Percentiles rank a stretch among this genome's conserved stretches.
Conservation (phyloP, 23 red algal genomes). For the Gracilaria vermiculophylla region DNA sequence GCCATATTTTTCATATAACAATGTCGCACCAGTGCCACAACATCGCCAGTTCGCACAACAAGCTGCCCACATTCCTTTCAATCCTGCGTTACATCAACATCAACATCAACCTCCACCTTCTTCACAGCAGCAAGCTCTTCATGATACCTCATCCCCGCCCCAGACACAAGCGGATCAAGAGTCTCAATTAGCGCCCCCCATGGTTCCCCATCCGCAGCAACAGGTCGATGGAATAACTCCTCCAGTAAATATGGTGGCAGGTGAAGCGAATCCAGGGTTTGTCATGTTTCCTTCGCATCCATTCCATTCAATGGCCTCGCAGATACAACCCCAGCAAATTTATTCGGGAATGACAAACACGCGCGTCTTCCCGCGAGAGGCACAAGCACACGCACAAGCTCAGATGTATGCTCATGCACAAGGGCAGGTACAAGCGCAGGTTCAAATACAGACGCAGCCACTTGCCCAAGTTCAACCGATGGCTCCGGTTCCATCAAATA, state of each 20-base stretch:
- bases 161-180: constrained; percentile 12
- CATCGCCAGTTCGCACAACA: constrained; percentile 12
- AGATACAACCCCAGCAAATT: constrained; percentile 14
- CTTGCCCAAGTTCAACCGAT: neutral
- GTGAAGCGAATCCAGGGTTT: constrained; percentile 10
- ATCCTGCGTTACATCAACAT: neutral
- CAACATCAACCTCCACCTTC: constrained; percentile 5
- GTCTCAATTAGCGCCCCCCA: neutral
- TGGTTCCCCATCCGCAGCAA: neutral
- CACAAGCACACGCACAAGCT: constrained; percentile 12
- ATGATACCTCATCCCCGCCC: neutral
- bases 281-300: constrained; percentile 33
- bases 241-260: constrained; percentile 25
- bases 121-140: constrained; percentile 17
- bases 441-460: constrained; percentile 9
- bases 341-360: constrained; percentile 9
- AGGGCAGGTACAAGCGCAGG: constrained; percentile 10
- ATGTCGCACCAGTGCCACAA: constrained; percentile 12
- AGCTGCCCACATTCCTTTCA: constrained; percentile 1
- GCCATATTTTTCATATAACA: constrained; percentile 34
- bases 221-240: constrained; percentile 17
- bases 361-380: constrained; percentile 5
- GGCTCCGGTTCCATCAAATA: neutral
- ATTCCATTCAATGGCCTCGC: constrained; percentile 15
- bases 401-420: neutral